Conservation (phyloP, 2,329 filamentous ascomycete genomes). For the Epichloe typhina region DNA sequence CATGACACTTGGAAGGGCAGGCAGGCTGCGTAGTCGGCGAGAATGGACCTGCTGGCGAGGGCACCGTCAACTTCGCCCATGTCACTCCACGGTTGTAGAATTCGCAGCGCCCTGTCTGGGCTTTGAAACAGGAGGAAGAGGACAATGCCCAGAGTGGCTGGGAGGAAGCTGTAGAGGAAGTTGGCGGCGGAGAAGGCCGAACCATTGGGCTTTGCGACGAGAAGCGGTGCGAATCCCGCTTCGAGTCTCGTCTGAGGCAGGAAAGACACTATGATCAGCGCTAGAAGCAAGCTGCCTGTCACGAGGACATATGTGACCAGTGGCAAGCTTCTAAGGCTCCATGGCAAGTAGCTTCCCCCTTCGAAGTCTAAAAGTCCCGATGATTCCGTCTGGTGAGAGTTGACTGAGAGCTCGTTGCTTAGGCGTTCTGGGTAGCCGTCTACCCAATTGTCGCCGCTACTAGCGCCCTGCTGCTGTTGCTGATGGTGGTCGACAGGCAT, state of each 20-base stretch:
- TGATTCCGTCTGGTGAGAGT: slow-evolving; percentile 15
- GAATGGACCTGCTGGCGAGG: slow-evolving; percentile 47
- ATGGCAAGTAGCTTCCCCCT: slow-evolving; percentile 55
- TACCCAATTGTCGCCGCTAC: background rate
- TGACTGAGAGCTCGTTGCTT: slow-evolving; percentile 19
- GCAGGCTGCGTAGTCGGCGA: slow-evolving; percentile 58
- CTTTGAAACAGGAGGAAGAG: slow-evolving; percentile 55
- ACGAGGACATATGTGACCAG: slow-evolving; percentile 54
- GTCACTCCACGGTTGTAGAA: slow-evolving; percentile 57
- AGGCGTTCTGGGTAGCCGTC: slow-evolving; percentile 1
- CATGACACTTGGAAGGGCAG: slow-evolving; percentile 47
- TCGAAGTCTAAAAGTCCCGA: slow-evolving; percentile 12
- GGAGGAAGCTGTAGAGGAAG: slow-evolving; percentile 73
- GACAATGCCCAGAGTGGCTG: slow-evolving; percentile 52
- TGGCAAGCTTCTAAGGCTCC: slow-evolving; percentile 55
- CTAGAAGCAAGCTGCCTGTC: slow-evolving; percentile 48
- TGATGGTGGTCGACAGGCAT: slow-evolving; percentile 12
- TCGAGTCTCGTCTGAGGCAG: slow-evolving; percentile 52
- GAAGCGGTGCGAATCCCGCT: slow-evolving; percentile 56
- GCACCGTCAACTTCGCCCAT: slow-evolving; percentile 44
- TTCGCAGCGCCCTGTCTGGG: slow-evolving; percentile 51
- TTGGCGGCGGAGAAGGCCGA: slow-evolving; percentile 72
- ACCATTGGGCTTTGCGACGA: slow-evolving; percentile 45
- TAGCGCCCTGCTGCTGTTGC: background rate
- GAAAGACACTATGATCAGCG: slow-evolving; percentile 68